Base-by-base conservation (phyloP, 2,329 filamentous ascomycete genomes). In the Dothidotthia symphoricarpi region DNA sequence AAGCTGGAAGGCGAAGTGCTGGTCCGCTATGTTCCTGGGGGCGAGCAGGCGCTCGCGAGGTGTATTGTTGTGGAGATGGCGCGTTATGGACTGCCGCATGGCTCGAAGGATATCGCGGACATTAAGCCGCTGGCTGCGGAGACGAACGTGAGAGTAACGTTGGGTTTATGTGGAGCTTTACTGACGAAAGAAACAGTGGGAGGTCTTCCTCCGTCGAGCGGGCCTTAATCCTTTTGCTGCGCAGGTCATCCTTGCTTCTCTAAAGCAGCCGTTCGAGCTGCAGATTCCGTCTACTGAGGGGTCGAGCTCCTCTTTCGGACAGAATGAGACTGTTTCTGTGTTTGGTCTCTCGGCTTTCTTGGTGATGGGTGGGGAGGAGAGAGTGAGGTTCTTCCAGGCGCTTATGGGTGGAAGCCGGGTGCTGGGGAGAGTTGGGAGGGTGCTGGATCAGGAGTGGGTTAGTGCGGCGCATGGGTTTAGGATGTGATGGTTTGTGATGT, bases 171-270 rank as follows among this genome's bases (percentile, higher is more conserved):
- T 6, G 8, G n/a, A 2, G 14, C 3, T 12, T 19, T 28, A 27
- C 40, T 49, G 25, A 56, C 29, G 32, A 9, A 24, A 9, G 16
- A 5, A 16, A 8, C 25, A 65, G 24, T 86, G 81, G 81, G 86
- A 89, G 59, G 30, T 79, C 8, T 85, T 86, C 45, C 69, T 90
- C 16, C 73, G 84, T 11, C 70, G 73, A 16, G 74, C 76, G 1
- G 86, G 86, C 0, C 62, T 88, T 57, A 89, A 90, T 61, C 75
- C 78, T 0, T 88, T 80, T 58, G 85, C 84, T 2, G 85, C 86
- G 3, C 85, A 88, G 58, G 70, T 72, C 8, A 69, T 88, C 2
- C 65, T 86, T 24, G 68, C 66, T 1, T 59, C 62, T 3, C 53
- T 66, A 34, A 62, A 59, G 28, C 28, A 48, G 6, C 49, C 54